Base-by-base conservation (phyloP, 495 filamentous ascomycete species). In the Neurospora cerealis region DNA sequence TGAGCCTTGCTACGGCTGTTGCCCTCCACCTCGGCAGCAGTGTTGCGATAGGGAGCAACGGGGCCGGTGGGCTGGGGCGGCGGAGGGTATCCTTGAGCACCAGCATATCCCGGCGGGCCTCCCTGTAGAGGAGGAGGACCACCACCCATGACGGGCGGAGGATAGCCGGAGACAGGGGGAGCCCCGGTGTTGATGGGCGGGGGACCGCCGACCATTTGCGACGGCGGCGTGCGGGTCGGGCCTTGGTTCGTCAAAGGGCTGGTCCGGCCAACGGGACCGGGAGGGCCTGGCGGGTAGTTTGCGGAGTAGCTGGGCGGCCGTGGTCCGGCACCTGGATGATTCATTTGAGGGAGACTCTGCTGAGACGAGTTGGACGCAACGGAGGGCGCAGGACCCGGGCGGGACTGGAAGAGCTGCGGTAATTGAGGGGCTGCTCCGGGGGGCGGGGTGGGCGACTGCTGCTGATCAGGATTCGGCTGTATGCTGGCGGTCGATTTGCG, bases 11-110 rank as follows among this genome's bases (percentile, higher is more conserved):
- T 92, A 78, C 93, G 88, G 78, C 92, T 93, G 72, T 89, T 91
- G 37, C 92, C 94, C 77, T 97, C 94, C 34, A 97, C 92, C 81
- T 98, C 96, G 42, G 91, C 92, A 71, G 89, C 88, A 70, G 87
- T 84, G 73, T 86, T 85, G 42, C 84, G 80, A 77, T 88, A 89
- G 34, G 87, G 83, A 7, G 80, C 78, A 40, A 72, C 80, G 54
- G 82, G 81, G 2, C 80, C 80, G 32, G 78, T 75, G 32, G 83
- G 81, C 80, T 86, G 77, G 76, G 85, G 77, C 73, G 84, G 81
- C 75, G 81, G 79, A 38, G 85, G 78, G 76, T 86, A 82, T 80
- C 83, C 81, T 48, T 79, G 28, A 72, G 78, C 74, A 77, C 80
- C 77, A 76, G 79, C 80, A 73, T 84, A 81, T 11, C 77, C 79